Evolutionary conservation across 306 rosid genomes (phyloP), one percentile per base, ranked within the genome.

Genomic region (Amphicarpaea edgeworthii): DNA sequence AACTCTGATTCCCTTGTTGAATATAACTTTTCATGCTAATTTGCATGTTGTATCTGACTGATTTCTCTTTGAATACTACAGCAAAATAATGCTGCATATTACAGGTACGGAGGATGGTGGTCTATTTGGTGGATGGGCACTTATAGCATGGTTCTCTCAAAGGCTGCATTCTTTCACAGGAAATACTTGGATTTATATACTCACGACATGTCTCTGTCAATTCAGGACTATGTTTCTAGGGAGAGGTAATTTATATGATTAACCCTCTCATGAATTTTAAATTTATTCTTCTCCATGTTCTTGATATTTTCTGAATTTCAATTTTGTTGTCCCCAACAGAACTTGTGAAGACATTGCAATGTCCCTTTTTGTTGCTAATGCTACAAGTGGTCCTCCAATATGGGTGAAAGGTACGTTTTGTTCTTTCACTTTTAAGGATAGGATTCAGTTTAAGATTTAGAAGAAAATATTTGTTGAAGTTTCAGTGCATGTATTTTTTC

Each of bases 41-140:
- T 66, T 78, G 50, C 42, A 32, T 70, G 23, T 61, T 30, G 45
- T 64, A 17, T 75, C 82, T 79, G 84, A 85, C 69, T 57, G 45
- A 28, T 53, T 57, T 73, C 54, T 49, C 42, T 71, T 70, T 42
- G 75, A 73, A 24, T 37, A 53, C 64, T 66, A 77, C 86, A 87
- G 88, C 75, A 79, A 69, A 81, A 72, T 75, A 81, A 77, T 43
- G 80, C 43, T 74, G 86, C 80, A 79, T 71, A 74, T 67, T 87
- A 85, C 66, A 82, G 58, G 83, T 87, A 87, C 73, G 88, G 87
- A 71, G 91, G 91, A 64, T 89, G 91, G 91, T 87, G 91, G 91
- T 87, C 93, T 1, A 89, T 89, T 61, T 89, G 91, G 89, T 77
- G 88, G 86, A 87, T 60, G 82, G 91, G 91, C 42, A 87, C 90